phyloP scores from a whole-genome alignment of 768 basidiomycete genomes.

The Auriscalpium vulgare region DNA sequence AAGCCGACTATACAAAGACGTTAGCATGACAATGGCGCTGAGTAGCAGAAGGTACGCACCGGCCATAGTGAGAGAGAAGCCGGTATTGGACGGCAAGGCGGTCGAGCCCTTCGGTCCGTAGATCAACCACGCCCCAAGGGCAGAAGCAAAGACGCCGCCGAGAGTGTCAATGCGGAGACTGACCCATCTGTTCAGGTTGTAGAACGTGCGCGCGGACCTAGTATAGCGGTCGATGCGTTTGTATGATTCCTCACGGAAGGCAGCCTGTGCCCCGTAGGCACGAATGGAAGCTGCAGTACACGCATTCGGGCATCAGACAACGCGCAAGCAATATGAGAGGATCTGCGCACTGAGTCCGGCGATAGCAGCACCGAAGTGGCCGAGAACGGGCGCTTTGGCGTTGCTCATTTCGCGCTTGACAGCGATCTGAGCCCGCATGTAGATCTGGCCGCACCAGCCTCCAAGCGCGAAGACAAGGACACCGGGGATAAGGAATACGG shows the following conservation, averaged over 20 bases:
- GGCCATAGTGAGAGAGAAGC: constrained; percentile 34
- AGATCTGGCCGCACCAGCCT: constrained; percentile 36
- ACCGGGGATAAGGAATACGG: constrained; percentile 33
- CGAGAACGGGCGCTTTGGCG: constrained; percentile 39
- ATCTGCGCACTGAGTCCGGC: constrained; percentile 34
- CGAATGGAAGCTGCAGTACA: constrained; percentile 39
- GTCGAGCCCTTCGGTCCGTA: constrained; percentile 31
- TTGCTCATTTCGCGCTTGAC: constrained; percentile 52
- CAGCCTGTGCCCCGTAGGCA: constrained; percentile 45
- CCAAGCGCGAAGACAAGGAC: constrained; percentile 30
- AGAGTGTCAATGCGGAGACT: constrained; percentile 46
- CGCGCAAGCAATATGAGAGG: neutral
- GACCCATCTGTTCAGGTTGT: constrained; percentile 45
- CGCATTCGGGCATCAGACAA: neutral
- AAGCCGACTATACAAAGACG: constrained; percentile 37
- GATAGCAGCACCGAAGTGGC: constrained; percentile 44
- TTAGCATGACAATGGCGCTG: too few relatives aligned
- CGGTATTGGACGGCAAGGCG: constrained; percentile 30
- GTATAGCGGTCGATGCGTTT: constrained; percentile 40
- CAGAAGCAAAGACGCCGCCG: constrained; percentile 43
- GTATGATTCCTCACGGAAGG: constrained; percentile 34
- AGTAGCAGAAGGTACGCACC: too few relatives aligned
- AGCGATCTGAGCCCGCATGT: constrained; percentile 47
- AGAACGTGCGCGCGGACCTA: constrained; percentile 33
- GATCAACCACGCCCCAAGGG: constrained; percentile 43